Evolutionary conservation across 1,139 yeast genomes (phyloP), one percentile per base, ranked within the genome.

Genomic region (Candida tropicalis): DNA sequence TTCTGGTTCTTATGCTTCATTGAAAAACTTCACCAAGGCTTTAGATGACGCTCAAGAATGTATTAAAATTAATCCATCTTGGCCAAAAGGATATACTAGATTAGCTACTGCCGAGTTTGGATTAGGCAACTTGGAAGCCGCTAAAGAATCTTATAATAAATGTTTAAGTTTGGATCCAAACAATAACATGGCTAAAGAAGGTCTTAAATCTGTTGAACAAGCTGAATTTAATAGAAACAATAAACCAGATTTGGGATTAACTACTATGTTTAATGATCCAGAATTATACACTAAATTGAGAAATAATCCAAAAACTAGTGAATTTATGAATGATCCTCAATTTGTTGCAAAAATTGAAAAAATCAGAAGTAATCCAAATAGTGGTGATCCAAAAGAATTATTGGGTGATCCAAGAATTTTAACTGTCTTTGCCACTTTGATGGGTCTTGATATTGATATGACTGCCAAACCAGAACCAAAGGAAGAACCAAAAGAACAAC

Each of bases 61-160:
- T 67, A 82, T 87, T 41, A 77, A 79, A 57, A 81, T 89, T 67
- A 89, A 87, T 52, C 82, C 88, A 17, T 52, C 81, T 3, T 93
- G 98, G 97, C 90, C 97, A 16, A 93, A 93, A 67, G 99, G 98
- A 39, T 87, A 86, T 73, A 86, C 84, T 59, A 85, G 99, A 68
- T 86, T 87, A 40, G 99, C 90, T 44, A 93, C 97, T 52, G 99
- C 99, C 26, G 82, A 85, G 44, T 86, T 76, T 57, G 99, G 99
- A 12, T 73, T 87, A 50, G 91, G 91, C 16, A 79, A 87, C 50
- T 75, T 82, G 47, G 89, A 83, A 32, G 85, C 77, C 31, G 86
- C 95, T 34, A 80, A 81, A 55, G 68, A 68, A 38, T 76, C 87
- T 28, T 95, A 90, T 65, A 75, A 83, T 52, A 84, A 86, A 63